A percentile compares a stretch with the other conserved stretches of the same genome.
Evolutionary conservation across 1,284 basidiomycete species (phyloP).

Genomic region (Schizophyllum amplum): DNA sequence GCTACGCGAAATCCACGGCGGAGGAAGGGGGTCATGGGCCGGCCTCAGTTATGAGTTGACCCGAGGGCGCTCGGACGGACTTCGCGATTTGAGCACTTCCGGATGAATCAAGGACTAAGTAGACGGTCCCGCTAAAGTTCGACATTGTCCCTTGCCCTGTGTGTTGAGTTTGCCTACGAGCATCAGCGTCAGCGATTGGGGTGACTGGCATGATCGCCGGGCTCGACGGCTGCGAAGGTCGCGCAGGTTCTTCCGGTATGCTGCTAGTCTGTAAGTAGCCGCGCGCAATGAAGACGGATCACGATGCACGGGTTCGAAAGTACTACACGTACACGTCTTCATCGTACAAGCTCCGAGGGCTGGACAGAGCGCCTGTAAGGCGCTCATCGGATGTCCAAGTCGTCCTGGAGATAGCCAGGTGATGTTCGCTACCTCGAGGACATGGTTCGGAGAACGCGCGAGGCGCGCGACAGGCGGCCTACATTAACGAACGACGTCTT

Average conservation of each 20-base stretch:
- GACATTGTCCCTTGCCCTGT: too few species aligned
- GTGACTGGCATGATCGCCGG: not conserved
- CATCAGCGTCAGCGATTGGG: too few species aligned
- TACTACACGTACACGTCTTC: not conserved
- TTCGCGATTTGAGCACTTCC: not conserved
- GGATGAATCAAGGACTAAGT: not conserved
- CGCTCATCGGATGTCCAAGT: not conserved
- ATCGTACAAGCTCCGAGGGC: not conserved
- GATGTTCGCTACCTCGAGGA: too few species aligned
- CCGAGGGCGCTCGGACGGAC: not conserved
- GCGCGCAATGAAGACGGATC: not conserved
- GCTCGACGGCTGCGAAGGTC: not conserved
- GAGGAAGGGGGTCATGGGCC: not conserved
- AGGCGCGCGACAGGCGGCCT: too few species aligned
- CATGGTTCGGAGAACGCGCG: too few species aligned
- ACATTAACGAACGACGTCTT: too few species aligned
- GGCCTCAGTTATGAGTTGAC: too few species aligned
- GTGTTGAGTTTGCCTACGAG: too few species aligned
- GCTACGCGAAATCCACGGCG: not conserved
- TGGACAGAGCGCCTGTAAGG: not conserved
- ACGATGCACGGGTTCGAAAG: not conserved
- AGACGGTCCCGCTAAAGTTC: too few species aligned
- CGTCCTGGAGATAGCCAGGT: not conserved
- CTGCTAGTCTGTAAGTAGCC: not conserved
- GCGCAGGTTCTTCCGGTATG: not conserved